Evolutionary conservation across 129 eudicot species (phyloP), one percentile per base, ranked within the genome.

Genomic region (Rutidosis leptorrhynchoides): DNA sequence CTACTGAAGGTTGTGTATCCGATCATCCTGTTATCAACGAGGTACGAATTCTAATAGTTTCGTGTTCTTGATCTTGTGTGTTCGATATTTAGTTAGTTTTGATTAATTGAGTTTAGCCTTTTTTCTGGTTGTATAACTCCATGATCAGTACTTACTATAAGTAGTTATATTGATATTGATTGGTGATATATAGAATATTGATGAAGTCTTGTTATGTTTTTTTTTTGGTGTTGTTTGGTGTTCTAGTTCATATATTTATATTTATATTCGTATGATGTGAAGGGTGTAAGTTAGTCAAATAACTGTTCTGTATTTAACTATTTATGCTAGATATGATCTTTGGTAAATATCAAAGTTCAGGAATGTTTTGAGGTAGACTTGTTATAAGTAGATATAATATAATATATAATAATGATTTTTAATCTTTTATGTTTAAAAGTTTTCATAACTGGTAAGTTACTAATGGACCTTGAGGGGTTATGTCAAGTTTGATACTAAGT

Each of bases 1-100:
- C 96, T 76, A 79, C 68, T 65, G 84, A 82, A 58, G 79, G 68
- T 80, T 78, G 52, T 73, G 77, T 69, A 33, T 68, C 88, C 48
- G 83, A 83, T 78, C 84, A 73, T 46, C 64, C 87, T 72, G 62
- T 64, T 48, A 19, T 58, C 29, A 51, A 78, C 26, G 75, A 88
- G 96, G 96, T 78, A 77, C 37, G 11, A 30, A 33, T 29, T 55
- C 0, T 29, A 9, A 58, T 21, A 20, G 56, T 24, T 56, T 56
- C 23, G n/a, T 57, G 53, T 6, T 56, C 22, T 45, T 74, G 51
- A 56, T 43, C 15, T 11, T 62, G 17, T 32, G 24, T 46, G 51
- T n/a, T 46, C 7, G 9, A 42, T 57, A 30, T 22, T 22, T 46
- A 25, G 7, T 16, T 9, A 2, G 2, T 45, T 26, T 27, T 43